Evolutionary conservation across 306 rosid species (phyloP), one percentile per base, ranked within the genome.

Genomic region (Oemleria cerasiformis): DNA sequence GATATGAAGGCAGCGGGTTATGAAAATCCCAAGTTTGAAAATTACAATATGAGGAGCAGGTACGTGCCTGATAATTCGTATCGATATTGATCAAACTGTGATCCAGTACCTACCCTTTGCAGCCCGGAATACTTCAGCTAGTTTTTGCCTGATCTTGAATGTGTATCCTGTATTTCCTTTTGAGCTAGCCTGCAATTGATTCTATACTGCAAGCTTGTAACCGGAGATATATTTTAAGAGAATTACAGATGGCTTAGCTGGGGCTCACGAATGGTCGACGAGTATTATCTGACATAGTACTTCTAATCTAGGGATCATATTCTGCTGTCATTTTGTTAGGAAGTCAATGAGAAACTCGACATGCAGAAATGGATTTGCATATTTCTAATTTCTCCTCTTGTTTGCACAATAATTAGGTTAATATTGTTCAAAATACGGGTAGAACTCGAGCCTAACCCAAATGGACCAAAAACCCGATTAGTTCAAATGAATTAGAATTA

Each of bases 31-130:
- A 90, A 83, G 79, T 90, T 81, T 72, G 93, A 87, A 15, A 96
- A 79, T 77, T 90, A 93, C 79, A 90, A 78, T 71, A 79, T 84
- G 80, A 86, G 97, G 80, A 79, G 87, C 67, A 86, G 81, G 84
- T 88, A 87, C 65, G 84, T 82, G 15, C 60, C 90, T 9, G 85
- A 72, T 63, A 77, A 77, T 66, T 67, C 87, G 45, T 90, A 76
- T 68, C 87, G 88, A 16, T 87, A 84, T 74, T 83, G 77, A 83
- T 16, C 17, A 39, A 65, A 53, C 60, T 36, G 51, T 80, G 69
- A 77, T 73, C 77, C 55, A 58, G 73, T 76, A 44, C 75, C 59
- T 42, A 71, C 78, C 72, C 53, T 71, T 72, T 38, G 16, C 63
- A 21, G 41, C 63, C 67, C 62, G 56, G 54, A 21, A 53, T 70